These are phyloP conservation scores for Kwoniella pini DNA, from an alignment of 768 basidiomycete genomes.

Conservation along the genomic window DNA sequence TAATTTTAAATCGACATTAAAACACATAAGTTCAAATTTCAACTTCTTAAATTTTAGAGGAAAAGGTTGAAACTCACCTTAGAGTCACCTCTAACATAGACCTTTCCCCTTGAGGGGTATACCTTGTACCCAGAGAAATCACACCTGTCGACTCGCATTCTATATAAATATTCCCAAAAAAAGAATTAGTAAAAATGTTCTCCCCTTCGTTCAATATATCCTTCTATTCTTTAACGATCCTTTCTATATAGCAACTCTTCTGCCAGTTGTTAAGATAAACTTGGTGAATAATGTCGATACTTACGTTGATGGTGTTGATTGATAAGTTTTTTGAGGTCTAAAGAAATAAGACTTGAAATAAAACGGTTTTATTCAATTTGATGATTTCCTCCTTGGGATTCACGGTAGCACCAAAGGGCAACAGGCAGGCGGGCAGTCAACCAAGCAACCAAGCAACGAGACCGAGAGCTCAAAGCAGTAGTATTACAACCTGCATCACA, in stretches of 20 bases:
- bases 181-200: no score
- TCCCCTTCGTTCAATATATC: neutral
- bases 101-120: conserved; percentile 96
- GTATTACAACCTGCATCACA: no score
- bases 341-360: neutral
- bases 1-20: no score
- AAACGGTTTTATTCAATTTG: neutral
- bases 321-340: conserved; percentile 12
- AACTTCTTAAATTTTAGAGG: no score
- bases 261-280: neutral
- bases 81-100: conserved; percentile 93
- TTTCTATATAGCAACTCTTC: neutral
- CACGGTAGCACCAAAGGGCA: neutral
- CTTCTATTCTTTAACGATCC: neutral
- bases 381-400: neutral
- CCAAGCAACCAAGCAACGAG: no score
- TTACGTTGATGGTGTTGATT: conserved; percentile 15
- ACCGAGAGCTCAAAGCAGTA: no score
- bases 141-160: conserved; percentile 93
- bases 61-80: conserved; percentile 77
- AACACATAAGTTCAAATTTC: no score
- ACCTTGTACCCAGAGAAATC: conserved; percentile 96
- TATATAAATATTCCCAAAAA: neutral
- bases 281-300: conserved; percentile 1
- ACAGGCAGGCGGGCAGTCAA: neutral